Evolutionary conservation across 139 green algal species (phyloP).

Genomic region (Astrephomene gubernaculifera): DNA sequence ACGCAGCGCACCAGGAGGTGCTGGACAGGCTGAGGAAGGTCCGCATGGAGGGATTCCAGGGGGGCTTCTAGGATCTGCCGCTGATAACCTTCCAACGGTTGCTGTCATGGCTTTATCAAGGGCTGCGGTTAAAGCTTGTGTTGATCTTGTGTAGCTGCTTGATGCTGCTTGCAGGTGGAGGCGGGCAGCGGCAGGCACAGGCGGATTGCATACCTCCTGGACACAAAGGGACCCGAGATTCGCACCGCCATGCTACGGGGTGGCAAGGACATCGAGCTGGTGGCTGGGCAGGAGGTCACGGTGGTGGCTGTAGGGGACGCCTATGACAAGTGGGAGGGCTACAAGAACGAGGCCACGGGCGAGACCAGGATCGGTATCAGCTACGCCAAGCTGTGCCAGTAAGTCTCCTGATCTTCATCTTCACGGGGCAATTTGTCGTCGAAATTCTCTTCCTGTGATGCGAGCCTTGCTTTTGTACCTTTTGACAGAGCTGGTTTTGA

Average conservation of each 20-base stretch:
- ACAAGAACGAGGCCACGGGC: slow-evolving; percentile 55
- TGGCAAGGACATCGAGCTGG: slow-evolving; percentile 61
- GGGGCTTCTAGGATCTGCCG: too few species aligned
- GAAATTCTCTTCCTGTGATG: too few species aligned
- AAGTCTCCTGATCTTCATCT: slow-evolving; percentile 41
- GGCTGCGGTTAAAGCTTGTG: too few species aligned
- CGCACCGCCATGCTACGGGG: slow-evolving; percentile 72
- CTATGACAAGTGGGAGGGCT: slow-evolving; percentile 68
- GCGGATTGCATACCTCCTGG: slow-evolving; percentile 43
- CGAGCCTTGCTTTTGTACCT: too few species aligned
- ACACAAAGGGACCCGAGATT: slow-evolving; percentile 70
- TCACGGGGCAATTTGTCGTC: too few species aligned
- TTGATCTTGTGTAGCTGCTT: too few species aligned
- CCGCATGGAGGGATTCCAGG: too few species aligned
- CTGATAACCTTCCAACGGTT: too few species aligned
- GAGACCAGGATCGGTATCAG: slow-evolving; percentile 64
- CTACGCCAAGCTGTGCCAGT: slow-evolving; percentile 71
- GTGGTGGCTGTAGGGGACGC: slow-evolving; percentile 71
- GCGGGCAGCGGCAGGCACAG: not conserved
- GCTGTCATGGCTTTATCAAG: too few species aligned
- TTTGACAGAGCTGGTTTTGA: too few species aligned
- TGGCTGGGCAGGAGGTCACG: slow-evolving; percentile 69
- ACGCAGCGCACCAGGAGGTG: slow-evolving; percentile 74
- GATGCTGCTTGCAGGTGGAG: slow-evolving; percentile 42
- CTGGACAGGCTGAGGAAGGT: slow-evolving; percentile 61